Base-by-base conservation (phyloP, 257 asterid species). In the Gentiana dahurica region DNA sequence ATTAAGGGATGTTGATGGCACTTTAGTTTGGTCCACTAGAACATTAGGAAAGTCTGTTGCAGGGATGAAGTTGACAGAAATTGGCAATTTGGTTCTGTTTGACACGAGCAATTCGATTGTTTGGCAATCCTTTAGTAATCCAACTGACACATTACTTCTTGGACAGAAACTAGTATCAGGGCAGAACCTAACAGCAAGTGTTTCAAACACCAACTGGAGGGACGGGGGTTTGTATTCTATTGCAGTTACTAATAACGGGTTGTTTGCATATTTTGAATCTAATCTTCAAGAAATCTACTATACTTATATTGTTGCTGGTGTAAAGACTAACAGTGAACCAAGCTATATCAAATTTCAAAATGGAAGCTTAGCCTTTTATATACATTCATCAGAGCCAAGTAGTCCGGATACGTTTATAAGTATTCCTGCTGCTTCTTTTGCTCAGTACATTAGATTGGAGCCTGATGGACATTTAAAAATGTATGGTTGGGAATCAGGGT, bases 41-140 rank as follows among this genome's bases (percentile, higher is more conserved):
- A 66, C 56, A 1, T 41, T 34, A 36, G 68, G 71, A 0, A 71
- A 54, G 51, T 49, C 48, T 15, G 63, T 66, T 47, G 49, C 54
- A 11, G 71, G 68, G 8, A 51, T 60, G 34, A 57, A 34, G 41
- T 45, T 65, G 62, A 66, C 62, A 2, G 43, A 39, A 45, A 38
- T 43, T 44, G 76, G 72, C 38, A 71, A 71, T 34, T 65, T 65
- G 8, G 52, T 57, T 41, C 58, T 57, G 51, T 66, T 55, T 52
- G 72, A 61, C 45, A 34, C 12, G 8, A 41, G 47, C 2, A 52
- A 41, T 35, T 36, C 12, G 34, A 36, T 39, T 8, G 56, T 66
- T 53, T 71, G 75, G 71, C 71, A 65, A 52, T 69, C 75, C 13
- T 69, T 64, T 44, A 59, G 55, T 64, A 66, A 64, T 12, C 70